Base-by-base conservation (phyloP, 371 early-diverging fungal genomes). In the Lichtheimia ramosa region DNA sequence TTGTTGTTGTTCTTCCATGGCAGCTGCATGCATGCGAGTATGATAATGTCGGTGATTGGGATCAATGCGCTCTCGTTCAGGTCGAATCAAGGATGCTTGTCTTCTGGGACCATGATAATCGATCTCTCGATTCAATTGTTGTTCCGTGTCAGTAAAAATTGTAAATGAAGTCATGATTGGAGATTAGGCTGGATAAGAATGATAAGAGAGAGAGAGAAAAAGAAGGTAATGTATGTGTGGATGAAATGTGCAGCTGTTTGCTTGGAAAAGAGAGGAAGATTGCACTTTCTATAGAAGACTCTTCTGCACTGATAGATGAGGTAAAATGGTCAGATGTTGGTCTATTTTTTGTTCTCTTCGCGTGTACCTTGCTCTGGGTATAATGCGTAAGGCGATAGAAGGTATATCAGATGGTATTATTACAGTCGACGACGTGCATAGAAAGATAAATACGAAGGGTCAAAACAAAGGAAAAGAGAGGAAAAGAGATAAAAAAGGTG, bases 21-120 rank as follows among this genome's bases (percentile, higher is more conserved):
- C 56, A n/a, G 58, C 58, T n/a, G 71, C 79, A 41, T 58, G 60
- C 25, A 73, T 63, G 20, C 74, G 64, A 55, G 75, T 73, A 54
- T 72, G 64, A 61, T 81, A 81, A 40, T 80, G 77, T 18, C 73
- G 81, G 48, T 81, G 81, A 28, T 69, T 68, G 51, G 66, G 64
- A 55, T 74, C 74, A 25, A 78, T 65, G 27, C 81, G 79, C 46
- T 79, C 82, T 57, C 86, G 75, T 62, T 84, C 88, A 5, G 88
- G 85, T 16, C 86, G 75, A 43, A 83, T 77, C 8, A 86, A 74
- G 41, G 86, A 85, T 61, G 77, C 76, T 70, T 78, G 76, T 12
- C 86, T 71, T 16, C 65, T 41, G 41, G 61, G 63, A 13, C 28
- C 34, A 34, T 34, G 34, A 10, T 34, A 34, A 34, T 34, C 34